A percentile compares a stretch with the other conserved stretches of the same genome.
phyloP scores from a whole-genome alignment of 352 stramenopile genomes.

The Phytophthora rubi region DNA sequence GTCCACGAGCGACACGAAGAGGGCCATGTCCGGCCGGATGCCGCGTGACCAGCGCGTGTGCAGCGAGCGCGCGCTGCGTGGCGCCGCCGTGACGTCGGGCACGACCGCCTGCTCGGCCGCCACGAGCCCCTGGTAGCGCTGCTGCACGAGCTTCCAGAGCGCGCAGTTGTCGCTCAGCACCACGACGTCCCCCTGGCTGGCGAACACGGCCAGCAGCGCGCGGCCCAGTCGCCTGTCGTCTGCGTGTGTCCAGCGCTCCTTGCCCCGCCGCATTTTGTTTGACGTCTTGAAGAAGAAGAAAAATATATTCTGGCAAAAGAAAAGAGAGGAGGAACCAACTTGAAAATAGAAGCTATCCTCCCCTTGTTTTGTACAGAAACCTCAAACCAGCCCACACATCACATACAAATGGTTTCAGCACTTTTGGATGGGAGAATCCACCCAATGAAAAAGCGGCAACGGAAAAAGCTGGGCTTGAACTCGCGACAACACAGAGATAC shows the following conservation, averaged over 20 bases:
- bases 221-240: conserved; percentile 38
- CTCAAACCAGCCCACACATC: not conserved
- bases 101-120: conserved; percentile 24
- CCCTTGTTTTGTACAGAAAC: not conserved
- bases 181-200: conserved; percentile 22
- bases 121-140: conserved; percentile 35
- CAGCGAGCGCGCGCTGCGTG: conserved; percentile 34
- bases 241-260: conserved; percentile 41
- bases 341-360: conserved; percentile 35
- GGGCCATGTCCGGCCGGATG: conserved; percentile 36
- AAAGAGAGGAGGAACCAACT: not conserved
- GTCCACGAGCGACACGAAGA: conserved; percentile 36
- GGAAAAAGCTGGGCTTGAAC: conserved; percentile 25
- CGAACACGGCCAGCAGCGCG: conserved; percentile 36
- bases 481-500: conserved; percentile 15
- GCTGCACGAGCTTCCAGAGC: conserved; percentile 42
- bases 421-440: conserved; percentile 2
- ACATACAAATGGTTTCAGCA: not conserved
- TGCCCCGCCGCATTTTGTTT: conserved; percentile 38
- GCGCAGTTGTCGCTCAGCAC: conserved; percentile 37
- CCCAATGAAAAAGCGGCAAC: not conserved
- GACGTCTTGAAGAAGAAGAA: conserved; percentile 18
- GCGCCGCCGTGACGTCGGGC: conserved; percentile 14
- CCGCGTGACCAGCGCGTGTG: conserved; percentile 38
- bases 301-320: conserved; percentile 6